These are phyloP conservation scores for Syzygium jambos DNA, from an alignment of 345 rosid genomes.

Conservation along the genomic window DNA sequence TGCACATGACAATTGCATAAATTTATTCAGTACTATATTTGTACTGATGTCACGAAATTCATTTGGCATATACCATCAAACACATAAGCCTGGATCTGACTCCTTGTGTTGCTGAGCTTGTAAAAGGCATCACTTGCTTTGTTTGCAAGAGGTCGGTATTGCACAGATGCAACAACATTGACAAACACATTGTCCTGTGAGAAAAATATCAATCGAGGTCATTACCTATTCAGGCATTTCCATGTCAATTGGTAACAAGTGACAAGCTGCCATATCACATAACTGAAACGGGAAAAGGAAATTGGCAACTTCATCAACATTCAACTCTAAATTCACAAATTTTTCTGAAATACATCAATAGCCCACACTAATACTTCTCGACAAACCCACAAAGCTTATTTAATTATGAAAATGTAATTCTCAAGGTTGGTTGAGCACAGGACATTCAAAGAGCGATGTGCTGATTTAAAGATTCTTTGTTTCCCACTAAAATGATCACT, in stretches of 20 bases:
- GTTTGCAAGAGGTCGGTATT: slow-evolving; percentile 28
- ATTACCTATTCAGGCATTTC: background rate
- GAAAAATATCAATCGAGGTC: background rate
- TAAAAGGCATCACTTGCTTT: slow-evolving; percentile 35
- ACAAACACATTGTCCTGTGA: slow-evolving; percentile 39
- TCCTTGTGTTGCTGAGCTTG: slow-evolving; percentile 28
- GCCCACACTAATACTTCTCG: background rate
- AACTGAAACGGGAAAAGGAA: background rate
- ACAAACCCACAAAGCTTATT: background rate
- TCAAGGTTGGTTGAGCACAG: background rate
- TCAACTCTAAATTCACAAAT: background rate
- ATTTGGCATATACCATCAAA: slow-evolving; percentile 22
- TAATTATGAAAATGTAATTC: background rate
- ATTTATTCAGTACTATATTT: background rate
- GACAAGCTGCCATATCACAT: background rate
- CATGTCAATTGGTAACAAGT: background rate
- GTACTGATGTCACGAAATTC: background rate
- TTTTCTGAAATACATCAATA: background rate
- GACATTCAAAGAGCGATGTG: background rate
- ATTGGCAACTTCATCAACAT: background rate
- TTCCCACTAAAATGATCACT: background rate
- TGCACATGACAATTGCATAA: background rate
- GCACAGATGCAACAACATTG: slow-evolving; percentile 36
- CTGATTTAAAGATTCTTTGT: background rate
- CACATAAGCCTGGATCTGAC: slow-evolving; percentile 37